Percentiles rank a stretch among this genome's conserved stretches.
Conservation (phyloP, 75 land plant genomes). For the Selaginella moellendorffii region DNA sequence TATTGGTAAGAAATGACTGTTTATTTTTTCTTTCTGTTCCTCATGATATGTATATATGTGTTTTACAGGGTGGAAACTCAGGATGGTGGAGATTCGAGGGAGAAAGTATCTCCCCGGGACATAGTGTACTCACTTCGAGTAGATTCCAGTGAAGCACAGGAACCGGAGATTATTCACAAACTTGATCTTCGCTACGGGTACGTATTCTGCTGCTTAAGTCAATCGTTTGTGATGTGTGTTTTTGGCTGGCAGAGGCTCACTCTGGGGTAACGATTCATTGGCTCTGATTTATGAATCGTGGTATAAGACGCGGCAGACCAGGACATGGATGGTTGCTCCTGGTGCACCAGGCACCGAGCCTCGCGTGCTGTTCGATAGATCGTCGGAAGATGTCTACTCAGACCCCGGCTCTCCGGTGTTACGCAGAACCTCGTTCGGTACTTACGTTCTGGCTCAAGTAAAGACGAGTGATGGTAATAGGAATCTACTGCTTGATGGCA, state of each 20-base stretch:
- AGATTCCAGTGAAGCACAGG: slow-evolving; percentile 34
- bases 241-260: slow-evolving; percentile 49
- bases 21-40: no score
- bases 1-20: no score
- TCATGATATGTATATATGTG: neutral
- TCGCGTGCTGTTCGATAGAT: slow-evolving; percentile 75
- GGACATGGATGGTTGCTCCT: slow-evolving; percentile 87
- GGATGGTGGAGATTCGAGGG: slow-evolving; percentile 95
- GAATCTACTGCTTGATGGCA: slow-evolving; percentile 62
- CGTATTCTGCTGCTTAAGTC: no score
- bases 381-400: slow-evolving; percentile 91
- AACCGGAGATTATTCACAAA: slow-evolving; percentile 47
- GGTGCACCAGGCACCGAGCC: slow-evolving; percentile 34
- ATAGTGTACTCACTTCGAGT: slow-evolving; percentile 64
- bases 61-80: slow-evolving; percentile 86
- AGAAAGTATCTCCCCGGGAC: slow-evolving; percentile 93
- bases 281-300: slow-evolving; percentile 91
- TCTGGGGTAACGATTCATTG: slow-evolving; percentile 82
- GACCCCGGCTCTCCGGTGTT: slow-evolving; percentile 96
- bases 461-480: slow-evolving; percentile 57
- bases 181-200: slow-evolving; percentile 96
- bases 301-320: slow-evolving; percentile 82
- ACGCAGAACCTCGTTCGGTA: slow-evolving; percentile 66
- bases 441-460: slow-evolving; percentile 77
- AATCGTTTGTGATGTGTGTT: neutral